Base-by-base conservation (phyloP, 768 basidiomycete species). In the Podaxis sp. region DNA sequence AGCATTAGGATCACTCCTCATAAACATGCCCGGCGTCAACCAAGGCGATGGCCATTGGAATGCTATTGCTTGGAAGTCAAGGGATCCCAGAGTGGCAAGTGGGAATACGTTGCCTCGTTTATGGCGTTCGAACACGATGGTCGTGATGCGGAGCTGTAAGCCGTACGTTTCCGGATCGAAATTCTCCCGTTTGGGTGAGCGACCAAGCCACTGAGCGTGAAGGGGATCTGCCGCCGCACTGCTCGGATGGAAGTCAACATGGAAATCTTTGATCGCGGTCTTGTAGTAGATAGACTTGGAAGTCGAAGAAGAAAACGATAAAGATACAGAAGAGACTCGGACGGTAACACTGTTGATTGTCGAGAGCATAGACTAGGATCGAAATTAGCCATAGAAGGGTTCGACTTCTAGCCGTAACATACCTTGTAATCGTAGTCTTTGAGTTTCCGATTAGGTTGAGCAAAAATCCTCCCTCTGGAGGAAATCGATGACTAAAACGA, bases 21-120 rank as follows among this genome's bases (percentile, higher is more conserved):
- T 70, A 66, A 87, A 84, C 0, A 80, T 74, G 22, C 81, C 75
- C 2, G 79, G 71, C 36, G 73, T 72, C 33, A 88, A 72, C 76
- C 82, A 82, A n/a, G 81, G 82, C 46, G 80, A 71, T 8, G 87
- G 85, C 88, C 88, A 91, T 70, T 86, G 85, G 2, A 80, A 80
- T 22, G 79, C 71, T 24, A 89, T 71, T 1, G 75, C 69, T 53
- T 80, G 72, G 25, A 83, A 64, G 37, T 75, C 66, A 15, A 81
- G 58, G 4, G 74, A 70, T 24, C 79, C 79, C 15, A 87, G 63
- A 15, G 74, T 77, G 38, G 82, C 66, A 13, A 88, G 67, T n/a
- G 77, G 78, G 63, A 79, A 69, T 54, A 71, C 69, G 65, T 75
- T 71, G 27, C 71, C 68, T 17, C 66, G 64, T 17, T 72, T 75